Conservation (phyloP, 129 eudicot species). For the Silybum marianum region DNA sequence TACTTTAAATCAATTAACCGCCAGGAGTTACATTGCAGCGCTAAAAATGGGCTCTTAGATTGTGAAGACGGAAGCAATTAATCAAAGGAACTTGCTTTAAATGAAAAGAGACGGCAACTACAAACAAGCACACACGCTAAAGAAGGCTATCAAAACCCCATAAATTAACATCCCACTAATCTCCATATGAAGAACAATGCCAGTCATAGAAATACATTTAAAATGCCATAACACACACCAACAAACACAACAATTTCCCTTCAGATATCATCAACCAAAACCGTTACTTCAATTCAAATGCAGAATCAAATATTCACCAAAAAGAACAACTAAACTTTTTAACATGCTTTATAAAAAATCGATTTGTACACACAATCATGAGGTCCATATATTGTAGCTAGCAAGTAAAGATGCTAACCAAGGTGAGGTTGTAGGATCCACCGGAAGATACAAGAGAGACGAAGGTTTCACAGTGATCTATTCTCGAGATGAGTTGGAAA, state of each 20-base stretch:
- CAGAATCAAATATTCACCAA: conserved; percentile 12
- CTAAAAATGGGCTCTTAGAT: not conserved
- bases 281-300: conserved; percentile 9
- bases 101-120: not conserved
- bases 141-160: not conserved
- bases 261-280: not conserved
- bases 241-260: conserved; percentile 10
- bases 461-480: conserved; percentile 36
- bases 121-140: not conserved
- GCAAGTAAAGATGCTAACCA: conserved; percentile 26
- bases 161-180: not conserved
- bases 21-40: not conserved
- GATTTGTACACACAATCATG: conserved; percentile 8
- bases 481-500: conserved; percentile 10
- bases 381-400: not conserved
- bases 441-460: conserved; percentile 15
- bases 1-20: conserved; percentile 8
- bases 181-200: conserved; percentile 25
- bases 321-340: not conserved
- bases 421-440: conserved; percentile 21
- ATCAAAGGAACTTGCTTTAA: not conserved
- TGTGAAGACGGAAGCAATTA: not conserved
- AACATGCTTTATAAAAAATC: not conserved
- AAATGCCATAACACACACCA: not conserved
- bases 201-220: conserved; percentile 12